A percentile compares a stretch with the other conserved stretches of the same genome.
Evolutionary conservation across 1,284 basidiomycete genomes (phyloP).

Genomic region (Trichosporon faecale): DNA sequence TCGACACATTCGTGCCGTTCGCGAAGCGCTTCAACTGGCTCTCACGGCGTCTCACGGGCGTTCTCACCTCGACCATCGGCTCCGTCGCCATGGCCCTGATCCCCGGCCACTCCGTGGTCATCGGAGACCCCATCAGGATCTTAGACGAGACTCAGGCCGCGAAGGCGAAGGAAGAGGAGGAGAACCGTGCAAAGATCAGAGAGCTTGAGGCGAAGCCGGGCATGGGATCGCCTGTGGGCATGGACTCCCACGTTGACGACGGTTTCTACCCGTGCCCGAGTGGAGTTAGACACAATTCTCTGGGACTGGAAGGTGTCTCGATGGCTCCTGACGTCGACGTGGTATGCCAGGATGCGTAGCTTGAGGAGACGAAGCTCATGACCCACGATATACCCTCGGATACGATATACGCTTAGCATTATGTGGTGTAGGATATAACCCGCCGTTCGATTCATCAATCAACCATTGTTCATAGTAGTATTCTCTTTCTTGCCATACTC

Average conservation of each 20-base stretch:
- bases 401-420: constrained; percentile 3
- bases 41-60: constrained; percentile 35
- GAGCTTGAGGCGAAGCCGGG: not conserved
- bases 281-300: constrained; percentile 17
- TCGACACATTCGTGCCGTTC: constrained; percentile 50
- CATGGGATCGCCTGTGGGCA: not conserved
- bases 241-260: not conserved
- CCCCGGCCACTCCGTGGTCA: constrained; percentile 20
- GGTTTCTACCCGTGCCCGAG: not conserved
- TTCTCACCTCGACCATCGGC: constrained; percentile 35
- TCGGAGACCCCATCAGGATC: constrained; percentile 19
- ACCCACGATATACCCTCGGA: constrained; percentile 1
- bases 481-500: not conserved
- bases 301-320: constrained; percentile 27
- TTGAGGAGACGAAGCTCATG: not conserved
- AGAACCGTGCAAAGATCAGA: constrained; percentile 9
- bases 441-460: not conserved
- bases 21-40: constrained; percentile 43
- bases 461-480: constrained; percentile 3
- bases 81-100: constrained; percentile 26
- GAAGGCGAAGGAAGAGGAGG: not conserved
- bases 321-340: constrained; percentile 32
- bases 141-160: constrained; percentile 11
- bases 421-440: not conserved
- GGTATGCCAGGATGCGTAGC: constrained; percentile 21